A percentile compares a stretch with the other conserved stretches of the same genome.
phyloP scores from a whole-genome alignment of 2,329 filamentous ascomycete species.

The Didymosphaeria variabile region DNA sequence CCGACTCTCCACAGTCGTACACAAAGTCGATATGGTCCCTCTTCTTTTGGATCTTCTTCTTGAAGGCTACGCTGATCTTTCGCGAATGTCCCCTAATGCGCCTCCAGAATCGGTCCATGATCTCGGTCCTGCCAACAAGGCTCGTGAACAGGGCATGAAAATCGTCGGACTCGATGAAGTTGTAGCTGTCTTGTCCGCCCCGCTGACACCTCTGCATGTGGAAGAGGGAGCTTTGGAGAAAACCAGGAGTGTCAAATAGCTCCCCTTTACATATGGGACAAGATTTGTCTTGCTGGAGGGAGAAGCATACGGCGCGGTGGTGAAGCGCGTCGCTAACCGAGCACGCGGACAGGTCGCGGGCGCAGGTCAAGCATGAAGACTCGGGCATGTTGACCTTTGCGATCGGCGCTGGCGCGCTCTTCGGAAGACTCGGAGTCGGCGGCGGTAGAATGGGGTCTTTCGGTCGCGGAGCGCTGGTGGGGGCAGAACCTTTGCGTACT shows the following conservation, averaged over 20 bases:
- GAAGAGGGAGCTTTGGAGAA: not conserved
- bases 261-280: not conserved
- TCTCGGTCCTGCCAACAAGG: not conserved
- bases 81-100: not conserved
- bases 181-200: not conserved
- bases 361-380: not conserved
- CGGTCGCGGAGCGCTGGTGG: not conserved
- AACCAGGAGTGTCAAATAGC: not conserved
- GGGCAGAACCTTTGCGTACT: not conserved
- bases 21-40: not conserved
- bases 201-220: constrained; percentile 2
- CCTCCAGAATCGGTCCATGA: not conserved
- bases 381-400: not conserved
- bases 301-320: not conserved
- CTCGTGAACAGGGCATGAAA: constrained; percentile 1
- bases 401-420: not conserved
- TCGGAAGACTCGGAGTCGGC: not conserved
- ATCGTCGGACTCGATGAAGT: not conserved
- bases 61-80: not conserved
- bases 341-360: not conserved
- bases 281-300: not conserved
- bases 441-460: not conserved
- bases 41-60: not conserved
- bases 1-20: constrained; percentile 4
- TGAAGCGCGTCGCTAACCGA: not conserved